Conservation (phyloP, 2,329 filamentous ascomycete genomes). For the Akanthomyces dipterigenus region DNA sequence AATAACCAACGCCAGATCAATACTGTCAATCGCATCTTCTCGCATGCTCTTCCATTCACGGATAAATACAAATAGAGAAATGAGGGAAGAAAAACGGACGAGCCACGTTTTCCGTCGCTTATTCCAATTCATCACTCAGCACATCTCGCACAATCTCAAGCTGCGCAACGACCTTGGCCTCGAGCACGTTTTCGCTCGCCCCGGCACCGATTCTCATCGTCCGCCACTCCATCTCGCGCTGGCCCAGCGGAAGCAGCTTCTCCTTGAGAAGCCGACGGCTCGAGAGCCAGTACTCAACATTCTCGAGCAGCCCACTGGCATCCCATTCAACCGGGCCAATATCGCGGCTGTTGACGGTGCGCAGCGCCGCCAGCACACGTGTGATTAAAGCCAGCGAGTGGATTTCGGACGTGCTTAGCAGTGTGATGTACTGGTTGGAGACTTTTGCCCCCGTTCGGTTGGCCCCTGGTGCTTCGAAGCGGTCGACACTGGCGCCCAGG, state of each 20-base stretch:
- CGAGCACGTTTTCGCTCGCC: conserved; percentile 56
- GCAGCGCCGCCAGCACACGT: conserved; percentile 62
- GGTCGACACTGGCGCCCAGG: conserved; percentile 62
- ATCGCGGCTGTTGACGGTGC: conserved; percentile 59
- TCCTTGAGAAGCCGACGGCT: conserved; percentile 63
- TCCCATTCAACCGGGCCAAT: conserved; percentile 74
- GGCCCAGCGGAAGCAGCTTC: conserved; percentile 64
- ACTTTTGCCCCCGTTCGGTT: conserved; percentile 44
- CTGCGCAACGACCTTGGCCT: conserved; percentile 68
- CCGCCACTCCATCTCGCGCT: conserved; percentile 62
- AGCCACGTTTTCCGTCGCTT: conserved; percentile 15
- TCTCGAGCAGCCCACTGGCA: conserved; percentile 62
- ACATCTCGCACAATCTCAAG: conserved; percentile 54
- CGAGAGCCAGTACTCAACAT: conserved; percentile 74
- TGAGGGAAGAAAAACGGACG: conserved; percentile 13
- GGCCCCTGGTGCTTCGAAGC: conserved; percentile 58
- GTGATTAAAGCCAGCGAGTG: conserved; percentile 73
- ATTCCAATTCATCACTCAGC: conserved; percentile 44
- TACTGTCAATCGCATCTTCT: neutral
- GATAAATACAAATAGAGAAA: neutral
- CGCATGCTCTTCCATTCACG: neutral
- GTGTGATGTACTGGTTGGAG: conserved; percentile 59
- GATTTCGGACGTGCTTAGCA: conserved; percentile 67
- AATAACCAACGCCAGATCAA: conserved; percentile 11
- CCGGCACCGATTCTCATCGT: conserved; percentile 31